Base-by-base conservation (phyloP, 495 filamentous ascomycete species). In the Lentithecium fluviatile region DNA sequence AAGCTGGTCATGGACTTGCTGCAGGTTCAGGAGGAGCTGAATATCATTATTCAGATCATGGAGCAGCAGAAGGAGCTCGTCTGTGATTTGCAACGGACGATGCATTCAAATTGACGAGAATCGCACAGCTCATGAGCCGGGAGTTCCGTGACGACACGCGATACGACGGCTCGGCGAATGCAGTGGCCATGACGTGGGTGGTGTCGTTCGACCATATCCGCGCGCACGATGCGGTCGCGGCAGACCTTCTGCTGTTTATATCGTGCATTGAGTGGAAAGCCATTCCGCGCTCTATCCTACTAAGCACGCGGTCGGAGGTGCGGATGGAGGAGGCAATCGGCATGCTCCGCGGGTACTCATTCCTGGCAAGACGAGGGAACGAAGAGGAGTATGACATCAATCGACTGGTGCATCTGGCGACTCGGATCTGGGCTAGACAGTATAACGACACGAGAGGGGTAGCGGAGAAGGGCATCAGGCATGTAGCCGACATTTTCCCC, bases 1-100 rank as follows among this genome's bases (percentile, higher is more conserved):
- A 76, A 70, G 38, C 60, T 76, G 5, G 73, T 76, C 11, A 71
- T 75, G 71, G 74, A 76, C 55, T 60, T 76, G 11, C 65, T 76
- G 13, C 70, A 74, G 37, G 64, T 70, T 11, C 74, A 75, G 55
- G 74, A 76, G 63, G 74, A 76, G 45, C 58, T 76, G 5, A 74
- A 72, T 47, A 74, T 76, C 36, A 66, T 76, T 15, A 69, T 73
- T 15, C 60, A 73, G 34, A 70, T 76, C n/a, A 76, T 71, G 45
- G 60, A 75, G n/a, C 68, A 73, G 52, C 74, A 76, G 60, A 67
- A 73, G 42, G 70, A 71, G 8, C 66, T 72, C 19, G 65, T 76
- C 23, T 55, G 49, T 1, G 51, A 59, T 8, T 38, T 76, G 6
- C 69, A 69, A 19, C n/a, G n/a, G n/a, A n/a, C n/a, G n/a, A n/a